Evolutionary conservation across 1,284 basidiomycete species (phyloP).

Genomic region (Pisolithus thermaeus): DNA sequence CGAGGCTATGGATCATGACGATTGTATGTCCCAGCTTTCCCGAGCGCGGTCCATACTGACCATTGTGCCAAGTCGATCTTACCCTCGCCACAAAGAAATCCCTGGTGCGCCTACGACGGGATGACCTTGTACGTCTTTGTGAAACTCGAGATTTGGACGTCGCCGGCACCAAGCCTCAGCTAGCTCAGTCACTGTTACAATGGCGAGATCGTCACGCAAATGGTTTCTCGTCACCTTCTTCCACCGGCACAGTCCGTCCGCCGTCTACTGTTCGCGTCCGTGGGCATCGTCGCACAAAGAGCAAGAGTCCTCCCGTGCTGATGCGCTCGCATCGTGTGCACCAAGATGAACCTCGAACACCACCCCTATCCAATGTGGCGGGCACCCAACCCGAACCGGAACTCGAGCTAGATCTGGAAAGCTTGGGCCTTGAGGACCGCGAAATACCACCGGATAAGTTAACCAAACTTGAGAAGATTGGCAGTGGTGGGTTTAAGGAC

Average conservation of each 20-base stretch:
- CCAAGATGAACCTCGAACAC: constrained; percentile 63
- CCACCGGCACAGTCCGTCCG: constrained; percentile 60
- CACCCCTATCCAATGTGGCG: constrained; percentile 38
- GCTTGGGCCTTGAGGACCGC: constrained; percentile 88
- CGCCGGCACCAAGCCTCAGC: constrained; percentile 85
- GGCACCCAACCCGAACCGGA: constrained; percentile 68
- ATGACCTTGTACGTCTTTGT: constrained; percentile 85
- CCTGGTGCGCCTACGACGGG: constrained; percentile 74
- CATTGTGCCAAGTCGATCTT: constrained; percentile 56
- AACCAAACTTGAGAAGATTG: constrained; percentile 93
- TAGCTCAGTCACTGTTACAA: constrained; percentile 80
- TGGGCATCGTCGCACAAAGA: constrained; percentile 44
- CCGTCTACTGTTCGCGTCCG: constrained; percentile 49
- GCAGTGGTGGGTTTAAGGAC: constrained; percentile 98
- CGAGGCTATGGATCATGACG: constrained; percentile 61
- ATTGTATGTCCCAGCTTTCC: constrained; percentile 31
- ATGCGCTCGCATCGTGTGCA: constrained; percentile 53
- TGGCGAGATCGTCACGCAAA: constrained; percentile 72
- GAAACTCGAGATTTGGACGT: constrained; percentile 77
- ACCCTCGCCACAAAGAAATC: constrained; percentile 76
- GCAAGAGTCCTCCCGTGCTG: constrained; percentile 50
- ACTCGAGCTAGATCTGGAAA: constrained; percentile 89
- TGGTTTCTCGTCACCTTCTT: constrained; percentile 59
- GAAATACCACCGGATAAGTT: constrained; percentile 91
- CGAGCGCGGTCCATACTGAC: constrained; percentile 12